These are phyloP conservation scores for Alternaria hordeiaustralica DNA, from an alignment of 2,329 filamentous ascomycete species.

Conservation along the genomic window DNA sequence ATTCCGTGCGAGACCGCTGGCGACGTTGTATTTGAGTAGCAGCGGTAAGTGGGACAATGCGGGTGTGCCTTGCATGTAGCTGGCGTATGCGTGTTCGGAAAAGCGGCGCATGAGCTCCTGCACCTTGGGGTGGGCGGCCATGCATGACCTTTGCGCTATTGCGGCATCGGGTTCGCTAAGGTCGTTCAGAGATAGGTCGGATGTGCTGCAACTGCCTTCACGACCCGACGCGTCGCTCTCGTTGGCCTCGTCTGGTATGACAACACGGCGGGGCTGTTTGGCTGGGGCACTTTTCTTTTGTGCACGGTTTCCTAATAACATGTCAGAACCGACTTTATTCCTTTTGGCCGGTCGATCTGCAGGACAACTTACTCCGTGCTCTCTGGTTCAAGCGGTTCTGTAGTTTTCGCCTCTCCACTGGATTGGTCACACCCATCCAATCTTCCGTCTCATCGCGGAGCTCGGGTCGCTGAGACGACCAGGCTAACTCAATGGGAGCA, in stretches of 20 bases:
- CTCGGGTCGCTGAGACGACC: conserved; percentile 17
- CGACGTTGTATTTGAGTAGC: conserved; percentile 22
- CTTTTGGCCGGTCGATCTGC: not conserved
- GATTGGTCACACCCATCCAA: conserved; percentile 26
- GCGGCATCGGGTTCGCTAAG: not conserved
- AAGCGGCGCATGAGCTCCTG: conserved; percentile 20
- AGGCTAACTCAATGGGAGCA: conserved; percentile 7
- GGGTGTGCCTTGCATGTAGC: conserved; percentile 23
- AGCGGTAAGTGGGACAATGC: conserved; percentile 14
- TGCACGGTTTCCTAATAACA: not conserved
- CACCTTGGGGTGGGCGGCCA: conserved; percentile 11
- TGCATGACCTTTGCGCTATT: not conserved
- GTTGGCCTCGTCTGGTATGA: not conserved
- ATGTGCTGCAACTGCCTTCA: not conserved
- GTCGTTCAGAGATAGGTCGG: not conserved
- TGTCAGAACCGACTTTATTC: not conserved
- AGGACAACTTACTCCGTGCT: conserved; percentile 12
- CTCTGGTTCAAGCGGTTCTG: conserved; percentile 30
- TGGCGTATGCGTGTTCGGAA: conserved; percentile 22
- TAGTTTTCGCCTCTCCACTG: conserved; percentile 20
- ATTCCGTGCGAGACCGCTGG: conserved; percentile 15
- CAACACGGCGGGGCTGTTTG: not conserved
- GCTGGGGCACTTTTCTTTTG: not conserved
- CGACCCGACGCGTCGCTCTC: not conserved
- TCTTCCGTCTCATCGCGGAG: conserved; percentile 19